Conservation (phyloP, 371 early-diverging fungal species). For the Mucor piriformis region DNA sequence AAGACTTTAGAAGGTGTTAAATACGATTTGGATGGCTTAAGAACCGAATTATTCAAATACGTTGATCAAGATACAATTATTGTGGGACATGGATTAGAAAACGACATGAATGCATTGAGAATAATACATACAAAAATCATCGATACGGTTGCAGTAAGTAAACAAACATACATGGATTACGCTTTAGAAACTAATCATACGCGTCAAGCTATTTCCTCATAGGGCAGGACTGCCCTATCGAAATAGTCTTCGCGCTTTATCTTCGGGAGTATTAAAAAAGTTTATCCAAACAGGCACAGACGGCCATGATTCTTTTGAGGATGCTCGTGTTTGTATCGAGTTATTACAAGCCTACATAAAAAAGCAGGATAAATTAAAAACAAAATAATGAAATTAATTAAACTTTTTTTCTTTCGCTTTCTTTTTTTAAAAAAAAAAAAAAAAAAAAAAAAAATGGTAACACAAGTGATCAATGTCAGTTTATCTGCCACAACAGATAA, state of each 20-base stretch:
- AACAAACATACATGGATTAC: not conserved
- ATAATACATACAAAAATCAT: conserved; percentile 45
- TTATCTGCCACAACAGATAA: conserved; percentile 11
- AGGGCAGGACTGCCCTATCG: conserved; percentile 49
- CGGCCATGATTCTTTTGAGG: conserved; percentile 64
- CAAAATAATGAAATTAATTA: not conserved
- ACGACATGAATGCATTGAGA: conserved; percentile 53
- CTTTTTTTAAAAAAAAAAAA: no score
- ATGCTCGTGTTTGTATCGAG: conserved; percentile 60
- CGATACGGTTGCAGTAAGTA: conserved; percentile 50
- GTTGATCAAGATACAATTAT: conserved; percentile 45
- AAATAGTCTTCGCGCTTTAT: conserved; percentile 37
- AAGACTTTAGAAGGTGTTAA: conserved; percentile 51
- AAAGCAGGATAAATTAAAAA: conserved; percentile 6
- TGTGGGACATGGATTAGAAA: conserved; percentile 56
- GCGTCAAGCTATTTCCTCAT: conserved; percentile 45
- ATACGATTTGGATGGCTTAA: conserved; percentile 42
- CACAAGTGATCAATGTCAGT: not conserved
- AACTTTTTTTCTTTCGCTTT: not conserved
- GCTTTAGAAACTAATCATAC: not conserved
- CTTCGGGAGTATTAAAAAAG: conserved; percentile 35
- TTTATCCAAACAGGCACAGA: conserved; percentile 58
- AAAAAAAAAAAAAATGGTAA: not conserved
- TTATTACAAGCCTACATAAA: conserved; percentile 28
- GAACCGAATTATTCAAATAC: conserved; percentile 45